Percentiles rank a stretch among this genome's conserved stretches.
These are phyloP conservation scores for Leccinum boreale DNA, from an alignment of 768 basidiomycete genomes.

Conservation along the genomic window DNA sequence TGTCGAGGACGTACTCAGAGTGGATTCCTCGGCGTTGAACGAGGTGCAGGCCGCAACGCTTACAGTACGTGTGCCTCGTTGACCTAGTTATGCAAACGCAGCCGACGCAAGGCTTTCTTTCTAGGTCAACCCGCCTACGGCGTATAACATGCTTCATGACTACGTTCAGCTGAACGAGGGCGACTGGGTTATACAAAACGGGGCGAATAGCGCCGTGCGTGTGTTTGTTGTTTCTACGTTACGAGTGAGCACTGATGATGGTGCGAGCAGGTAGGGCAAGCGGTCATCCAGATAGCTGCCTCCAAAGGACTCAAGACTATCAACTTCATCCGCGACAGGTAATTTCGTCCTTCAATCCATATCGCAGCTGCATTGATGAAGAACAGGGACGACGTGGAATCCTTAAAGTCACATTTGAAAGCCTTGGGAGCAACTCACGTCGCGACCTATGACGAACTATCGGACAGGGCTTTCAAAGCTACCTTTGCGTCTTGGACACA, in stretches of 20 bases:
- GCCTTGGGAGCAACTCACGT: slow-evolving; percentile 73
- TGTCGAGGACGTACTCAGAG: slow-evolving; percentile 54
- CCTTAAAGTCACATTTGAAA: slow-evolving; percentile 48
- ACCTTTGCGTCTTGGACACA: slow-evolving; percentile 62
- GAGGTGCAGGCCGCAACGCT: slow-evolving; percentile 73
- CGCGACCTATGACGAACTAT: slow-evolving; percentile 72
- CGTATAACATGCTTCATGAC: slow-evolving; percentile 76
- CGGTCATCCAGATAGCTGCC: slow-evolving; percentile 83
- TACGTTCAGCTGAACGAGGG: slow-evolving; percentile 62
- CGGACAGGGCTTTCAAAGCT: slow-evolving; percentile 50
- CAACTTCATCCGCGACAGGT: slow-evolving; percentile 79
- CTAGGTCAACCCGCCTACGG: slow-evolving; percentile 81
- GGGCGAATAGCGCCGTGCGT: slow-evolving; percentile 77
- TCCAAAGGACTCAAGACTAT: slow-evolving; percentile 68
- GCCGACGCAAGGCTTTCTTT: neutral
- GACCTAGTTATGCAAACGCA: neutral
- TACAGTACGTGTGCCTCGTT: slow-evolving; percentile 43
- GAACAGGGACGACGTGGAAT: slow-evolving; percentile 49
- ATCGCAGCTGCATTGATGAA: neutral
- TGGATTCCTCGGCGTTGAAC: slow-evolving; percentile 49
- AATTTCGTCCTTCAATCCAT: neutral
- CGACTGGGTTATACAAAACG: slow-evolving; percentile 85
- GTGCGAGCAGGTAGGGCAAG: slow-evolving; percentile 65
- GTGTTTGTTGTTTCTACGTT: neutral
- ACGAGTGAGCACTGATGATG: slow-evolving; percentile 4